Conservation (phyloP, 768 basidiomycete species). For the Collybiopsis confluens region DNA sequence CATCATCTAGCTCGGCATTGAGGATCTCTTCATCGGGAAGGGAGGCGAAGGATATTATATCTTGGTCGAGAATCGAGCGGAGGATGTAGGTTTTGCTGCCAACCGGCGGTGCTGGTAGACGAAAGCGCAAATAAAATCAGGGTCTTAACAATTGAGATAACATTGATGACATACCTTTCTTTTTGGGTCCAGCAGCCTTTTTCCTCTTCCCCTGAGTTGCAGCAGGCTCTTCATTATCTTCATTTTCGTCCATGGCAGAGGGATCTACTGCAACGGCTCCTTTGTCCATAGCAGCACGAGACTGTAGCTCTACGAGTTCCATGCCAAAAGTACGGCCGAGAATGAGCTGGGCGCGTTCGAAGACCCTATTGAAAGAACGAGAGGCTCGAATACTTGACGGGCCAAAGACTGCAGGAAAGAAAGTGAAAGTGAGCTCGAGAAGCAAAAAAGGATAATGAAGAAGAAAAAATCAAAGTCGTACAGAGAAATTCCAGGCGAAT, state of each 20-base stretch:
- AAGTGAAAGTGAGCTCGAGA: conserved; percentile 20
- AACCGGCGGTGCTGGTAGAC: conserved; percentile 39
- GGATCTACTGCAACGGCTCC: conserved; percentile 30
- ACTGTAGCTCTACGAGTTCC: conserved; percentile 77
- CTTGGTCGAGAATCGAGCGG: conserved; percentile 63
- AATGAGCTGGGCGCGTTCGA: conserved; percentile 58
- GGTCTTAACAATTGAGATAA: background rate
- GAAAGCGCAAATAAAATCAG: background rate
- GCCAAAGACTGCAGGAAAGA: conserved; percentile 37
- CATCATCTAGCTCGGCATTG: conserved; percentile 43
- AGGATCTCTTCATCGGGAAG: conserved; percentile 50
- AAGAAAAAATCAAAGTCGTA: too few relatives aligned
- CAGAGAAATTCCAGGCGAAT: too few relatives aligned
- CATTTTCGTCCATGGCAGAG: conserved; percentile 37
- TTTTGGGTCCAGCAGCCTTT: conserved; percentile 56
- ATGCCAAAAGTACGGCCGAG: conserved; percentile 70
- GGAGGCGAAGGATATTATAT: conserved; percentile 59
- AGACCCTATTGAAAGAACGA: conserved; percentile 62
- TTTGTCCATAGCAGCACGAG: conserved; percentile 52
- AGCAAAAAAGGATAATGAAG: too few relatives aligned
- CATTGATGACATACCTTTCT: conserved; percentile 45
- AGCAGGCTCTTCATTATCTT: conserved; percentile 12
- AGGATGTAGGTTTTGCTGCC: conserved; percentile 82
- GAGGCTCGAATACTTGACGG: conserved; percentile 23
- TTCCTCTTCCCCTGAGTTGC: conserved; percentile 13